phyloP scores from a whole-genome alignment of 2,329 filamentous ascomycete species.

The Mycosphaerella arachidis region DNA sequence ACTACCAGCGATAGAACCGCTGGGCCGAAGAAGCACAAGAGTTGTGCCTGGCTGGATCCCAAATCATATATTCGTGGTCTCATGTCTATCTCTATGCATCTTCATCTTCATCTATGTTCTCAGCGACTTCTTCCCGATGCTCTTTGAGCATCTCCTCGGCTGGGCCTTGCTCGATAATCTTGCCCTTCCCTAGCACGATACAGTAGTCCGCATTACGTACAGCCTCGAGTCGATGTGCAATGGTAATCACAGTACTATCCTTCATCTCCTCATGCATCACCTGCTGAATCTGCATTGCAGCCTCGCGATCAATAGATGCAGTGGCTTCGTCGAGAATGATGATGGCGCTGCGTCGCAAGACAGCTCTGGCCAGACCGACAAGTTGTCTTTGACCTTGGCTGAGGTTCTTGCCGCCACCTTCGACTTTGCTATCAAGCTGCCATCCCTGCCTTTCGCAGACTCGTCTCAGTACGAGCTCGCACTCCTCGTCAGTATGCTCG shows the following conservation, averaged over 20 bases:
- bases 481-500: constrained; percentile 54
- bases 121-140: constrained; percentile 12
- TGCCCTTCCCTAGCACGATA: constrained; percentile 51
- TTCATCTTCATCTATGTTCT: constrained; percentile 7
- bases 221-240: constrained; percentile 61
- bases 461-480: constrained; percentile 49
- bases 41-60: not conserved
- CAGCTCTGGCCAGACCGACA: constrained; percentile 59
- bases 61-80: not conserved
- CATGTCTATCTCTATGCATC: not conserved
- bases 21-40: not conserved
- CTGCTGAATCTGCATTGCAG: constrained; percentile 52
- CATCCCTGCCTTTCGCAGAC: constrained; percentile 54
- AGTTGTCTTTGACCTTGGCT: constrained; percentile 63
- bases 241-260: constrained; percentile 59
- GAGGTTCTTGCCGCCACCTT: constrained; percentile 58
- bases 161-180: constrained; percentile 38
- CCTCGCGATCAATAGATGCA: constrained; percentile 60
- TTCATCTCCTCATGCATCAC: constrained; percentile 54
- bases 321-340: constrained; percentile 65
- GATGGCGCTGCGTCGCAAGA: constrained; percentile 57
- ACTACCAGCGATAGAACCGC: not conserved
- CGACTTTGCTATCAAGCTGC: constrained; percentile 53
- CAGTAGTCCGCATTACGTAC: constrained; percentile 56
- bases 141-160: constrained; percentile 30